Conservation (phyloP, 805 yeast genomes). For the Metschnikowia amazonensis region DNA sequence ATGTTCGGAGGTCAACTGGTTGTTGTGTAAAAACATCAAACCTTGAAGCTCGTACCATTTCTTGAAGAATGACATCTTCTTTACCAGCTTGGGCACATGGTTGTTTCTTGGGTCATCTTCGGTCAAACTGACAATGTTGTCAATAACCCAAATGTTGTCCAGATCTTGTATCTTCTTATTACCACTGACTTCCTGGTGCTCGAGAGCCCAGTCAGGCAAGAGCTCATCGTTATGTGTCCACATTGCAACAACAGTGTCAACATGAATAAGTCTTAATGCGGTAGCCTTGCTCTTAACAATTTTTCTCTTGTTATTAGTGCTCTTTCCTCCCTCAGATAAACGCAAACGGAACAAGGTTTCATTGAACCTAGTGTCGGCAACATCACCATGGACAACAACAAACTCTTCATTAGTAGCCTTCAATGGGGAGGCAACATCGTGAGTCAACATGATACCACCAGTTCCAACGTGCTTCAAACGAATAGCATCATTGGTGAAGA, state of each 20-base stretch:
- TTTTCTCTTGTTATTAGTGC: constrained; percentile 48
- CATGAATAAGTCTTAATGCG: constrained; percentile 68
- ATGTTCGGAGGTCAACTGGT: constrained; percentile 79
- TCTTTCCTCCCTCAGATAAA: constrained; percentile 33
- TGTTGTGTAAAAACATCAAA: constrained; percentile 89
- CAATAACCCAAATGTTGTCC: constrained; percentile 73
- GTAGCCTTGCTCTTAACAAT: constrained; percentile 67
- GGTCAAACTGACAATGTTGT: constrained; percentile 56
- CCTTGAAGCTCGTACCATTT: constrained; percentile 90
- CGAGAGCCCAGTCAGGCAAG: constrained; percentile 93
- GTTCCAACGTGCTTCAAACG: constrained; percentile 82
- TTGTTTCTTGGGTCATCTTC: constrained; percentile 53
- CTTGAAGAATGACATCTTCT: constrained; percentile 63
- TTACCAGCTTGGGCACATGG: constrained; percentile 63
- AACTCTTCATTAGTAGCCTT: constrained; percentile 93
- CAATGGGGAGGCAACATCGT: constrained; percentile 94
- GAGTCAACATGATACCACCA: constrained; percentile 75
- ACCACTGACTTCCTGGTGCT: constrained; percentile 93
- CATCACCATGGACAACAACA: constrained; percentile 64
- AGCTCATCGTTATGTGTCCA: constrained; percentile 85
- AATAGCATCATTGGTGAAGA: constrained; percentile 66
- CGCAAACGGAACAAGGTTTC: constrained; percentile 78
- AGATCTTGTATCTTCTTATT: constrained; percentile 71
- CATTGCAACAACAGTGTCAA: constrained; percentile 84
- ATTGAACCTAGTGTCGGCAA: constrained; percentile 53